These are phyloP conservation scores for Rhodotorula taiwanensis DNA, from an alignment of 768 basidiomycete species.

Conservation along the genomic window DNA sequence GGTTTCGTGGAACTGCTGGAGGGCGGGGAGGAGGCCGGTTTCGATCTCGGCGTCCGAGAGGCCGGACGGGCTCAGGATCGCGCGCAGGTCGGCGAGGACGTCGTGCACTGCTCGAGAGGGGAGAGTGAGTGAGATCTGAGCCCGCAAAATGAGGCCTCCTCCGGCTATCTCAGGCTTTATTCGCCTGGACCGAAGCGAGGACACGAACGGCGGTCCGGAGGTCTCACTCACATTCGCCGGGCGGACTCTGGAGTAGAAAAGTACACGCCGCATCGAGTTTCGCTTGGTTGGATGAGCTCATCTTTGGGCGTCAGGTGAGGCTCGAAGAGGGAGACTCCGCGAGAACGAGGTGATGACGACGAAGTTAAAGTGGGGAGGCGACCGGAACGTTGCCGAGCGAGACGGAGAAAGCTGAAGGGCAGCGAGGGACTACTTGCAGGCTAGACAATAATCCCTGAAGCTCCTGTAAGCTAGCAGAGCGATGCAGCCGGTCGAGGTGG, in stretches of 20 bases:
- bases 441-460: too few species aligned
- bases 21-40: conserved; percentile 64
- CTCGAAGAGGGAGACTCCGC: neutral
- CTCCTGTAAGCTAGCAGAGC: too few species aligned
- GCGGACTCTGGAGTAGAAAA: conserved; percentile 31
- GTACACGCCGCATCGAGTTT: neutral
- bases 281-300: neutral
- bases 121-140: neutral
- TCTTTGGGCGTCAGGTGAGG: neutral
- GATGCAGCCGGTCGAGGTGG: too few species aligned
- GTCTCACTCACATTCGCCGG: conserved; percentile 22
- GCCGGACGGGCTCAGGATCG: conserved; percentile 30
- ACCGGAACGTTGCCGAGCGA: too few species aligned
- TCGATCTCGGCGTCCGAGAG: conserved; percentile 66
- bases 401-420: neutral
- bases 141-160: too few species aligned
- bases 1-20: conserved; percentile 75
- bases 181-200: too few species aligned
- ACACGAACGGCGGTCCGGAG: neutral
- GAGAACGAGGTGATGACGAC: conserved; percentile 2
- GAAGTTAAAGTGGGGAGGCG: neutral
- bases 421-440: neutral
- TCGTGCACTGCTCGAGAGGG: conserved; percentile 22
- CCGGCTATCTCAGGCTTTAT: too few species aligned
- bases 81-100: conserved; percentile 61